A percentile compares a stretch with the other conserved stretches of the same genome.
Conservation (phyloP, 257 asterid species). For the Fraxinus excelsior region DNA sequence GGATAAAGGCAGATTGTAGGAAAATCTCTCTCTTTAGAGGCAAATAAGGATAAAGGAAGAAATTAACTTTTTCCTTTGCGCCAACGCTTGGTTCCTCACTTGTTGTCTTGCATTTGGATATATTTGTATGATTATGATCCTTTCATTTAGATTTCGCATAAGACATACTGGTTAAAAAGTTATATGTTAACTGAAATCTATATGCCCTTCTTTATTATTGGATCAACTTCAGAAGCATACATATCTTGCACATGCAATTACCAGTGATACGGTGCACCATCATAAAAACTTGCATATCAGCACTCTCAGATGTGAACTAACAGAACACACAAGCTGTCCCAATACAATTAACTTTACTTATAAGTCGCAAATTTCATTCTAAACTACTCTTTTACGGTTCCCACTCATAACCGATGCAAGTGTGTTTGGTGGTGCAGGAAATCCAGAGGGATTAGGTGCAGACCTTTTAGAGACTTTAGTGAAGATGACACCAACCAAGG, state of each 20-base stretch:
- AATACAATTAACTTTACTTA: background rate
- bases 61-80: background rate
- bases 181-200: background rate
- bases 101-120: background rate
- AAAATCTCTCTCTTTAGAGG: background rate
- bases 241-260: background rate
- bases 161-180: background rate
- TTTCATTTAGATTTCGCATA: background rate
- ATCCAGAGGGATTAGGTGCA: conserved; percentile 86
- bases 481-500: conserved; percentile 98
- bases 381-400: background rate
- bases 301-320: background rate
- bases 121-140: background rate
- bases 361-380: background rate
- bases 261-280: background rate
- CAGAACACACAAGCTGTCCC: background rate
- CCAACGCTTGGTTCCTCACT: background rate
- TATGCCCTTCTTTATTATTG: background rate
- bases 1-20: background rate
- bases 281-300: background rate
- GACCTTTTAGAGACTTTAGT: conserved; percentile 95
- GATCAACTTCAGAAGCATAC: background rate
- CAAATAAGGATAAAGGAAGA: background rate
- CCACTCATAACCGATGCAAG: background rate
- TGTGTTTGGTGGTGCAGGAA: conserved; percentile 52